Evolutionary conservation across 495 filamentous ascomycete species (phyloP).

Genomic region (Hypomontagnella monticulosa): DNA sequence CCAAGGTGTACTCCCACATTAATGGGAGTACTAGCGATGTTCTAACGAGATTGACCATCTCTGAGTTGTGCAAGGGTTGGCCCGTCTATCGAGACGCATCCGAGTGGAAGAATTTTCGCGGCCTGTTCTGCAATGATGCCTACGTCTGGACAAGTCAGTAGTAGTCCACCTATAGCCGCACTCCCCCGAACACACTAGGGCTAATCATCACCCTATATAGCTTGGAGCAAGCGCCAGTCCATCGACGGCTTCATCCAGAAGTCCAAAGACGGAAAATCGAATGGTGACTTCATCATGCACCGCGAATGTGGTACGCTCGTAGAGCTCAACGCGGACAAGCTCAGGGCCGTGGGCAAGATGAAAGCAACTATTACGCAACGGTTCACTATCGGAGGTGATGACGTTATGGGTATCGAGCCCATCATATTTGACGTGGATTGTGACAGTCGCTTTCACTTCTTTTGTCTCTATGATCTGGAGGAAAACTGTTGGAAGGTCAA

Average conservation of each 20-base stretch:
- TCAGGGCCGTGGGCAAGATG: constrained; percentile 74
- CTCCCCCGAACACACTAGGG: not conserved
- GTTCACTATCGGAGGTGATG: constrained; percentile 55
- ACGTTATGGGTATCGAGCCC: constrained; percentile 41
- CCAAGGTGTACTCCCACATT: constrained; percentile 60
- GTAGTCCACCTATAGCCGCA: not conserved
- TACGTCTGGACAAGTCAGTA: constrained; percentile 67
- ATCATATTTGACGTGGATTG: constrained; percentile 67
- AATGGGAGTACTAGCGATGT: constrained; percentile 61
- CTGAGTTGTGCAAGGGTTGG: constrained; percentile 74
- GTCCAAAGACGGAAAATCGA: constrained; percentile 67
- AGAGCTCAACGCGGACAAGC: constrained; percentile 58
- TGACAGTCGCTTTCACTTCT: constrained; percentile 72
- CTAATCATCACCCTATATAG: constrained; percentile 39
- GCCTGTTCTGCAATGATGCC: constrained; percentile 67
- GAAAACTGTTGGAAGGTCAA: constrained; percentile 63
- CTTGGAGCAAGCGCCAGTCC: constrained; percentile 65
- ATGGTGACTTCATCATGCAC: constrained; percentile 74
- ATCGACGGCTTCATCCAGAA: constrained; percentile 67
- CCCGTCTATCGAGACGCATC: constrained; percentile 71
- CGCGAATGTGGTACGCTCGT: constrained; percentile 68
- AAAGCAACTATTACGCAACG: constrained; percentile 76
- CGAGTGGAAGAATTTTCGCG: constrained; percentile 72
- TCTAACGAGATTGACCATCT: constrained; percentile 64
- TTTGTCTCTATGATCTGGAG: constrained; percentile 58